Conservation (phyloP, 345 rosid genomes). For the Carallia brachiata region DNA sequence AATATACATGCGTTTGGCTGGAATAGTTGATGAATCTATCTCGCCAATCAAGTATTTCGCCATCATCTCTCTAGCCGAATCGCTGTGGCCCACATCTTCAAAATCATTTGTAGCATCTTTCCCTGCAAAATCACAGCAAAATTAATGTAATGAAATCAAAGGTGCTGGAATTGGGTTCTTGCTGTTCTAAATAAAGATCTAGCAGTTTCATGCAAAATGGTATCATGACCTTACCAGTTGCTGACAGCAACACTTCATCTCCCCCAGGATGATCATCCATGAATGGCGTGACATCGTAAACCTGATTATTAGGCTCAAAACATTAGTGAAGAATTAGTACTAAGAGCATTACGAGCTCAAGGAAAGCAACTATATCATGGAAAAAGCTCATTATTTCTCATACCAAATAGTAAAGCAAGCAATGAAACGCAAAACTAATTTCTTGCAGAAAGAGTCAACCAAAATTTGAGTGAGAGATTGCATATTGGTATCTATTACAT, state of each 20-base stretch:
- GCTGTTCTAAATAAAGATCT: too few species aligned
- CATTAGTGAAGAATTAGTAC: neutral
- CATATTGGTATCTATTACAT: too few species aligned
- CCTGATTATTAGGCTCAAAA: constrained; percentile 41
- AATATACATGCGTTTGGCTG: constrained; percentile 47
- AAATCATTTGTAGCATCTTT: constrained; percentile 91
- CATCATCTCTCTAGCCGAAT: constrained; percentile 81
- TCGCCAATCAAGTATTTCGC: constrained; percentile 68
- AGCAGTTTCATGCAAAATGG: neutral
- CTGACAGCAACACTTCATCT: constrained; percentile 85
- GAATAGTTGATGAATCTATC: constrained; percentile 60
- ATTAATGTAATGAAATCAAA: neutral
- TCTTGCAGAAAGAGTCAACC: too few species aligned
- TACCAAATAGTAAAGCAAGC: neutral
- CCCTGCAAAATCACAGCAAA: constrained; percentile 39
- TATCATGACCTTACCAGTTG: constrained; percentile 54
- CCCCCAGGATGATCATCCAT: constrained; percentile 99
- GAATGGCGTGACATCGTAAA: constrained; percentile 88
- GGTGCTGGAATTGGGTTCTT: neutral
- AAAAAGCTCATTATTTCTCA: neutral
- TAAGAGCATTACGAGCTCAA: too few species aligned
- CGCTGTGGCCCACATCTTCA: constrained; percentile 97
- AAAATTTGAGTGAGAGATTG: too few species aligned
- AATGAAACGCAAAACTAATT: neutral
- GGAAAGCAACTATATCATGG: neutral